These are phyloP conservation scores for Cryomyces antarcticus DNA, from an alignment of 495 filamentous ascomycete genomes.

Conservation along the genomic window DNA sequence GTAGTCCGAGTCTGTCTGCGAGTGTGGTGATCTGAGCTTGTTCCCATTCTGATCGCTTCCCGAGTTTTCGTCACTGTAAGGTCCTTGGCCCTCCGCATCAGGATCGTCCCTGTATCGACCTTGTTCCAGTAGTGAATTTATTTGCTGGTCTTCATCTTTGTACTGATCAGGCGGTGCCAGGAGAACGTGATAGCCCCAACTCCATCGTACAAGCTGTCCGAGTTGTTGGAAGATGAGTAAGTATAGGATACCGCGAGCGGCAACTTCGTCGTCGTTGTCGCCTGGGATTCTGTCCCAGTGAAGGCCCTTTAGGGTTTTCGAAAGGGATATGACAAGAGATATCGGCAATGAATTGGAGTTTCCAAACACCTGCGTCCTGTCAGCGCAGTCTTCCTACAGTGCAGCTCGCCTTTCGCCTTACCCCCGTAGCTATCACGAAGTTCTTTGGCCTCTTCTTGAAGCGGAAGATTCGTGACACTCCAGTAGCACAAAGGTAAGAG, in stretches of 20 bases:
- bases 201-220: conserved; percentile 89
- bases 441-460: conserved; percentile 73
- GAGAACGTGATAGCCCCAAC: conserved; percentile 89
- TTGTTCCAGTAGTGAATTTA: conserved; percentile 32
- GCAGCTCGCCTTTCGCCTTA: conserved; percentile 18
- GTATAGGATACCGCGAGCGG: conserved; percentile 82
- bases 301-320: conserved; percentile 72
- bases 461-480: conserved; percentile 49
- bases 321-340: conserved; percentile 82
- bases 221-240: conserved; percentile 95
- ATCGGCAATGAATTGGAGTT: conserved; percentile 98
- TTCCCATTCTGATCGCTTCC: conserved; percentile 16
- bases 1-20: conserved; percentile 8
- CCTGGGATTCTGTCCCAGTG: conserved; percentile 82
- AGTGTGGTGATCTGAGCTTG: conserved; percentile 8
- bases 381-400: neutral
- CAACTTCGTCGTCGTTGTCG: conserved; percentile 90
- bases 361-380: conserved; percentile 49
- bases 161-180: conserved; percentile 62
- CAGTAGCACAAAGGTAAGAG: conserved; percentile 54
- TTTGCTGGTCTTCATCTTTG: conserved; percentile 32
- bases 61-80: neutral
- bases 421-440: conserved; percentile 91
- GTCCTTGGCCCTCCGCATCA: conserved; percentile 1
- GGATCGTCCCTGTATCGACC: conserved; percentile 21